Conservation (phyloP, 257 asterid genomes). For the Mitragyna speciosa region DNA sequence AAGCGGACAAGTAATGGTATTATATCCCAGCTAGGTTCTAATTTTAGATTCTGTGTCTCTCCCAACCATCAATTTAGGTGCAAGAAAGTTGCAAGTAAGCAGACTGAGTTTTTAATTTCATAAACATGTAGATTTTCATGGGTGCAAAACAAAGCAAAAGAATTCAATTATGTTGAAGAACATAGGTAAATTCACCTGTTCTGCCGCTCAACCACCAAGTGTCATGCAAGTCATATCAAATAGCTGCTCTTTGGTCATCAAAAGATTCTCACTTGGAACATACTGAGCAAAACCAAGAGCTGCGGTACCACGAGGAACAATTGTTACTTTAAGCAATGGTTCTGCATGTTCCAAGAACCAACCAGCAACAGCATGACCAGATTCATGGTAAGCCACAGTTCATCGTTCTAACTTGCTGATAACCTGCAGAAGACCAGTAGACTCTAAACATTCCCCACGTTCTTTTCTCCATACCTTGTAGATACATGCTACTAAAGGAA, state of each 20-base stretch:
- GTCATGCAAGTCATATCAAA: conserved; percentile 92
- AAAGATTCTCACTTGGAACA: conserved; percentile 74
- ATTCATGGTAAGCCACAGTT: conserved; percentile 89
- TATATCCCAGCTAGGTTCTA: not conserved
- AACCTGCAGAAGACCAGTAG: conserved; percentile 46
- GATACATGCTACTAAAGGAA: not conserved
- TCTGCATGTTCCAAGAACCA: conserved; percentile 91
- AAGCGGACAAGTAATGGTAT: not conserved
- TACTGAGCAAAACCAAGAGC: conserved; percentile 93
- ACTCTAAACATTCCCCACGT: not conserved
- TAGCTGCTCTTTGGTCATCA: conserved; percentile 83
- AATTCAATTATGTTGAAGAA: not conserved
- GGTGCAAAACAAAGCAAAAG: not conserved
- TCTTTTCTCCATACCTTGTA: not conserved
- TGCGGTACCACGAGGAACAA: conserved; percentile 91
- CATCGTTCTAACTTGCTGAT: conserved; percentile 65
- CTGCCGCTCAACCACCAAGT: conserved; percentile 94
- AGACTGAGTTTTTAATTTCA: not conserved
- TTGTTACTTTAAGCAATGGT: conserved; percentile 78
- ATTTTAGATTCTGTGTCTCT: not conserved
- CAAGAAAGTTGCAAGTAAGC: not conserved
- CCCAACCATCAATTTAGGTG: not conserved
- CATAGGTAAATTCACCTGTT: conserved; percentile 56
- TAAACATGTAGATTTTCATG: not conserved
- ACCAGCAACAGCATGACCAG: conserved; percentile 91